phyloP scores from a whole-genome alignment of 352 stramenopile genomes.

The Plasmopara viticola region DNA sequence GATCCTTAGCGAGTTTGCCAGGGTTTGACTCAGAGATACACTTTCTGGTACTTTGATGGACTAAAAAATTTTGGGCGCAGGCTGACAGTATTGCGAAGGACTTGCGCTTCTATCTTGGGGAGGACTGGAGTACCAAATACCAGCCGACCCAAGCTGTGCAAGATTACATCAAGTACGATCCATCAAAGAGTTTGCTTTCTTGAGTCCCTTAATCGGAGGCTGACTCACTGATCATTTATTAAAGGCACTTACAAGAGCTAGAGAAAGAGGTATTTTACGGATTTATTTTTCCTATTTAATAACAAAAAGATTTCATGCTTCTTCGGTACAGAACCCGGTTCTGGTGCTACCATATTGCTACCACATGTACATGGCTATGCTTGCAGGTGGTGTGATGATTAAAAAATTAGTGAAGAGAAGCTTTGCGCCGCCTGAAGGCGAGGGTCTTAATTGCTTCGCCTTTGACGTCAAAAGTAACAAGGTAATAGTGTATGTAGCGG shows the following conservation, averaged over 20 bases:
- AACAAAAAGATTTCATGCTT: constrained; percentile 1
- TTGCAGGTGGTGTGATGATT: constrained; percentile 56
- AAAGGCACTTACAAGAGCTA: constrained; percentile 45
- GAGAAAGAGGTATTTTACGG: constrained; percentile 37
- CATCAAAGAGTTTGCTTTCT: not conserved
- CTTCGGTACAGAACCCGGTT: constrained; percentile 36
- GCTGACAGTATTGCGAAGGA: constrained; percentile 55
- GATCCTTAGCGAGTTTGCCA: constrained; percentile 35
- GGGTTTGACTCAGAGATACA: constrained; percentile 18
- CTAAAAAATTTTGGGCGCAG: constrained; percentile 17
- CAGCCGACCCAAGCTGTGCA: constrained; percentile 39
- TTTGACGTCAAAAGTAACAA: constrained; percentile 50
- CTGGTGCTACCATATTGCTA: constrained; percentile 60
- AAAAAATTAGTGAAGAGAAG: constrained; percentile 60
- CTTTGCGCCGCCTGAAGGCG: constrained; percentile 35
- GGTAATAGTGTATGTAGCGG: constrained; percentile 7
- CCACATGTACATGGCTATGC: constrained; percentile 71
- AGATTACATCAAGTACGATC: constrained; percentile 46
- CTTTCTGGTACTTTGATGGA: constrained; percentile 4
- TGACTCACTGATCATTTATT: not conserved
- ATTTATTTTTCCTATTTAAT: not conserved
- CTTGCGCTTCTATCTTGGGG: constrained; percentile 48
- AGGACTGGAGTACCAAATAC: constrained; percentile 54
- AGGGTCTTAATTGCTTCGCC: constrained; percentile 46
- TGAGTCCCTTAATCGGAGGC: not conserved